Base-by-base conservation (phyloP, 1,284 basidiomycete genomes). In the Thecaphora thlaspeos region DNA sequence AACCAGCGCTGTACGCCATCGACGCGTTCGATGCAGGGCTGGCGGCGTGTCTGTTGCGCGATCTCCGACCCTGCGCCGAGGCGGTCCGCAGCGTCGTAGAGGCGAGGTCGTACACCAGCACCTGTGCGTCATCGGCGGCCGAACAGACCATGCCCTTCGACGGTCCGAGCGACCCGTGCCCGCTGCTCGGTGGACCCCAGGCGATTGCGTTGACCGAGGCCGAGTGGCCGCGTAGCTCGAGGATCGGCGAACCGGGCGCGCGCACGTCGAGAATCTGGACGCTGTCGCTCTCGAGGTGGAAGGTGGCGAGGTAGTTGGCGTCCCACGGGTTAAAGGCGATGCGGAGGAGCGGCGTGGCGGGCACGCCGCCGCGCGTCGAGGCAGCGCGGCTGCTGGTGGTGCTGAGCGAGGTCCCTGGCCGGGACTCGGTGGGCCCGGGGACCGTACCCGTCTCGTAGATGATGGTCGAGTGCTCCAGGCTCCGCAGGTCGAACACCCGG, bases 391-490 rank as follows among this genome's bases (percentile, higher is more conserved):
- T 55, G 15, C 57, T 55, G 30, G 48, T 23, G n/a, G 51, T 60
- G 21, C 61, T 65, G 57, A 63, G 59, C 37, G 55, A 57, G 5
- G 64, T 70, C 17, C 62, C 62, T n/a, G 66, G 66, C 14, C 69
- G 50, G 17, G 59, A 64, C 18, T 63, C 61, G 19, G 60, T 59
- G 12, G 61, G 51, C 18, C 54, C 55, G 3, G 62, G 54, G 37
- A 61, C 52, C 11, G 64, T 56, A 12, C 58, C 70, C 5, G 78
- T 71, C 81, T 98, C 95, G 79, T 97, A 99, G 41, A 98, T 83
- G 71, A 98, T 99, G 2, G 95, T 99, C 9, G 92, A 96, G 79
- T 98, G 95, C 78, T 98, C 95, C 41, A 98, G 83, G 68, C 89
- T 90, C 36, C 95, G 87, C 51, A 98, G 81, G 79, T 99, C 95